A percentile compares a stretch with the other conserved stretches of the same genome.
These are phyloP conservation scores for Acmispon strigosus DNA, from an alignment of 306 rosid genomes.

Conservation along the genomic window DNA sequence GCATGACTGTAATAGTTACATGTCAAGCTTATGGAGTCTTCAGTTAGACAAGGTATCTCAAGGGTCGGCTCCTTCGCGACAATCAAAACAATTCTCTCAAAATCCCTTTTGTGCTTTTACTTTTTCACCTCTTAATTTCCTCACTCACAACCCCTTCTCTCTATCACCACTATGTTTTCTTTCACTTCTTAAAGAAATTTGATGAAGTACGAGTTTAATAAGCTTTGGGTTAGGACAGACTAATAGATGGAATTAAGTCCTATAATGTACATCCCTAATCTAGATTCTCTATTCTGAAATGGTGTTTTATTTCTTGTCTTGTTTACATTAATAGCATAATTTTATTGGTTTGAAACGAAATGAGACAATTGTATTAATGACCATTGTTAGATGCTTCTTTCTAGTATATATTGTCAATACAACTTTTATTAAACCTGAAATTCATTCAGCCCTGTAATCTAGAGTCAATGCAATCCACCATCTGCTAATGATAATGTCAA, in stretches of 20 bases:
- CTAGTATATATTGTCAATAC: background rate
- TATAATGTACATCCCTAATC: too few relatives aligned
- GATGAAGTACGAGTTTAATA: too few relatives aligned
- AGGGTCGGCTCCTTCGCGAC: constrained; percentile 24
- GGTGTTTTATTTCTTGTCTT: too few relatives aligned
- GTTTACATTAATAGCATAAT: too few relatives aligned
- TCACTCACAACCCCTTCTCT: background rate
- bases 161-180: background rate
- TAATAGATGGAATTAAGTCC: too few relatives aligned
- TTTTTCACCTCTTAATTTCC: constrained; percentile 18
- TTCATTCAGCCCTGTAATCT: constrained; percentile 23
- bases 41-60: constrained; percentile 22
- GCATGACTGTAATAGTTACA: constrained; percentile 22
- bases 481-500: constrained; percentile 25
- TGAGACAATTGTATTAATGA: too few relatives aligned
- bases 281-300: too few relatives aligned
- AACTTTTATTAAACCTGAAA: background rate
- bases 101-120: constrained; percentile 20
- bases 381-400: background rate
- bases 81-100: background rate
- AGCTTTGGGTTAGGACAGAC: too few relatives aligned
- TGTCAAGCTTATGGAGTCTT: constrained; percentile 8
- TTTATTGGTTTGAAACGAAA: too few relatives aligned
- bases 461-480: constrained; percentile 48
- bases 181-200: background rate